Percentiles rank a stretch among this genome's conserved stretches.
phyloP scores from a whole-genome alignment of 495 filamentous ascomycete genomes.

The Rhypophila decipiens region DNA sequence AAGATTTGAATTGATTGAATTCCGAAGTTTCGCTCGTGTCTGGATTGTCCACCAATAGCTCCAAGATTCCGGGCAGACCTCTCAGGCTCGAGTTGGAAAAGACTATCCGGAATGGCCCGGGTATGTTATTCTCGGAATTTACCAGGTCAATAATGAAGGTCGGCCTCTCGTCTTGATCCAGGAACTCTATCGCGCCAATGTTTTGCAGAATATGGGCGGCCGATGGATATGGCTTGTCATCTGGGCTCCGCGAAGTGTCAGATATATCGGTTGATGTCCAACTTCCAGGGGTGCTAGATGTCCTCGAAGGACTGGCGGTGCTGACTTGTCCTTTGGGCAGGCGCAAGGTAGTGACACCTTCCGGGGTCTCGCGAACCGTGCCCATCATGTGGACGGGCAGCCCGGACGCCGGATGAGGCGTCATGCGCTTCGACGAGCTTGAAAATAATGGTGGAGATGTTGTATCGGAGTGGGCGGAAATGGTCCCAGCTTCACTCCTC shows the following conservation, averaged over 20 bases:
- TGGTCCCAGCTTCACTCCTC: conserved; percentile 7
- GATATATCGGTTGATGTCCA: conserved; percentile 37
- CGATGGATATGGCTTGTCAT: conserved; percentile 30
- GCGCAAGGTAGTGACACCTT: conserved; percentile 58
- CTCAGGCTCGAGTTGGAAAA: conserved; percentile 57
- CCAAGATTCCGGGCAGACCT: conserved; percentile 38
- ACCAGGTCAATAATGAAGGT: conserved; percentile 62
- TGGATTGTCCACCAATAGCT: conserved; percentile 40
- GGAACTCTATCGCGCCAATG: conserved; percentile 56
- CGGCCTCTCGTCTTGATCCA: conserved; percentile 61
- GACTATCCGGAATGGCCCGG: conserved; percentile 47
- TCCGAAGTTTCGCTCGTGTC: conserved; percentile 29
- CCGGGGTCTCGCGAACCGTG: conserved; percentile 39
- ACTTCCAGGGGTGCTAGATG: conserved; percentile 42
- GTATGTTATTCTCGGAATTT: conserved; percentile 43
- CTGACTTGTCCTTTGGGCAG: conserved; percentile 54
- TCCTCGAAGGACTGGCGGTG: conserved; percentile 40
- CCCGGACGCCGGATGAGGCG: conserved; percentile 45
- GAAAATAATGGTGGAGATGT: conserved; percentile 56
- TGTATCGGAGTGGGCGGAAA: conserved; percentile 18
- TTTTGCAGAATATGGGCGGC: conserved; percentile 44
- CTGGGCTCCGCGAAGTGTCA: conserved; percentile 34
- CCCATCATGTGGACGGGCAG: conserved; percentile 53
- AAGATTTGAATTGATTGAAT: conserved; percentile 54
- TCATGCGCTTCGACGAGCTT: conserved; percentile 36